Percentiles rank a stretch among this genome's conserved stretches.
These are phyloP conservation scores for Eimeria acervulina DNA, from an alignment of 169 alveolate species.

Conservation along the genomic window DNA sequence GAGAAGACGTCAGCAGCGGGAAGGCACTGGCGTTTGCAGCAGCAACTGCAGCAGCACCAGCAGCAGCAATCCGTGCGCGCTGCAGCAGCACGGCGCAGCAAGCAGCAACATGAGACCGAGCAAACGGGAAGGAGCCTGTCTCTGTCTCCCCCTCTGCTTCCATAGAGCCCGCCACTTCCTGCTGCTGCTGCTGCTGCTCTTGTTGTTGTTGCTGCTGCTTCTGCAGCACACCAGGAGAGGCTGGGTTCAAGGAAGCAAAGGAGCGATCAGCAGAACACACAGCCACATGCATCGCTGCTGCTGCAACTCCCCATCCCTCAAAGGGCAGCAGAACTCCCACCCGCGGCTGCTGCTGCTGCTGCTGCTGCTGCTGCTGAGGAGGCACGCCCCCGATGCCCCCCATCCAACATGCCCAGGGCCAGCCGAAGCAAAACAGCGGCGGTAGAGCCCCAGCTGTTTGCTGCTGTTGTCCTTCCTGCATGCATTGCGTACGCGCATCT, in stretches of 20 bases:
- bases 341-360: constrained; percentile 55
- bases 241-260: neutral
- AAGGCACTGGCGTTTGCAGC: constrained; percentile 64
- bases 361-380: constrained; percentile 13
- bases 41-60: constrained; percentile 71
- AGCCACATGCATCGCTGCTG: constrained; percentile 31
- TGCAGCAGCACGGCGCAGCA: constrained; percentile 70
- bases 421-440: constrained; percentile 25
- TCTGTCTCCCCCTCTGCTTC: constrained; percentile 15
- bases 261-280: constrained; percentile 26
- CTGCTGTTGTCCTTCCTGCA: neutral
- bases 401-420: constrained; percentile 43
- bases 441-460: neutral
- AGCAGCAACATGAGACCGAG: constrained; percentile 59
- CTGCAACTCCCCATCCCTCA: constrained; percentile 47
- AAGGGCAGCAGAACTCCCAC: neutral
- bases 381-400: neutral
- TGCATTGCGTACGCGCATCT: neutral
- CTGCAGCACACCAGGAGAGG: constrained; percentile 30
- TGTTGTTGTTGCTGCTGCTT: constrained; percentile 39
- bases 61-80: constrained; percentile 68
- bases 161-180: neutral
- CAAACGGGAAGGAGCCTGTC: neutral
- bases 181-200: constrained; percentile 39
- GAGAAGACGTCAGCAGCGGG: constrained; percentile 43